Percentiles rank a stretch among this genome's conserved stretches.
Evolutionary conservation across 2,329 filamentous ascomycete species (phyloP).

Genomic region (Sarocladiaceae sp.): DNA sequence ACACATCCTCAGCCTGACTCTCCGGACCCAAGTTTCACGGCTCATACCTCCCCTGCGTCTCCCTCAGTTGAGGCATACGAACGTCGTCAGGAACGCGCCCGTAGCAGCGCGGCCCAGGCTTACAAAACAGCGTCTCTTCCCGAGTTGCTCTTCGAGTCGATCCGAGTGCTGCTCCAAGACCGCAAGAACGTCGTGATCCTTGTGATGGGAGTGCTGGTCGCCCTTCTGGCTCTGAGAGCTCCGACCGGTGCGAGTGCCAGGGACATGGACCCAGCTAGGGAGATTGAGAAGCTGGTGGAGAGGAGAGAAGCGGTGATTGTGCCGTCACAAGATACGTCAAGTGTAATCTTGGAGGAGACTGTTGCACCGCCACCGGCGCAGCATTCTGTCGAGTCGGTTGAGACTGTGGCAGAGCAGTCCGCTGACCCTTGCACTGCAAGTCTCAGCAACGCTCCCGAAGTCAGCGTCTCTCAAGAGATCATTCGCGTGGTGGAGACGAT

Average conservation of each 20-base stretch:
- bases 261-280: neutral
- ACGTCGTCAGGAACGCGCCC: slow-evolving; percentile 20
- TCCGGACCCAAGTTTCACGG: neutral
- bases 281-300: slow-evolving; percentile 16
- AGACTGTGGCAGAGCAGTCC: neutral
- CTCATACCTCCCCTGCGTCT: slow-evolving; percentile 14
- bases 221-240: slow-evolving; percentile 41
- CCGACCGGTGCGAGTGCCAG: slow-evolving; percentile 16
- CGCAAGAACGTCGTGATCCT: slow-evolving; percentile 54
- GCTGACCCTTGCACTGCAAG: slow-evolving; percentile 3
- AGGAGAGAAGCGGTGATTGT: slow-evolving; percentile 18
- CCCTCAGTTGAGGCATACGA: slow-evolving; percentile 21
- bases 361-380: neutral
- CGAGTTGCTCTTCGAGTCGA: slow-evolving; percentile 48
- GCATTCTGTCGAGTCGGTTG: neutral
- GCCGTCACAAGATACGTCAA: slow-evolving; percentile 18
- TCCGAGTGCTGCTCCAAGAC: slow-evolving; percentile 48
- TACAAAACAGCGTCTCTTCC: slow-evolving; percentile 42
- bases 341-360: slow-evolving; percentile 18
- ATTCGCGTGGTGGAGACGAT: slow-evolving; percentile 30
- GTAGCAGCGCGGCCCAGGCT: slow-evolving; percentile 10
- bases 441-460: slow-evolving; percentile 8
- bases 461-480: slow-evolving; percentile 16
- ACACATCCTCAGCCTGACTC: slow-evolving; percentile 4
- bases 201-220: slow-evolving; percentile 45